Base-by-base conservation (phyloP, 495 filamentous ascomycete species). In the Astrothelium subdiscretum region DNA sequence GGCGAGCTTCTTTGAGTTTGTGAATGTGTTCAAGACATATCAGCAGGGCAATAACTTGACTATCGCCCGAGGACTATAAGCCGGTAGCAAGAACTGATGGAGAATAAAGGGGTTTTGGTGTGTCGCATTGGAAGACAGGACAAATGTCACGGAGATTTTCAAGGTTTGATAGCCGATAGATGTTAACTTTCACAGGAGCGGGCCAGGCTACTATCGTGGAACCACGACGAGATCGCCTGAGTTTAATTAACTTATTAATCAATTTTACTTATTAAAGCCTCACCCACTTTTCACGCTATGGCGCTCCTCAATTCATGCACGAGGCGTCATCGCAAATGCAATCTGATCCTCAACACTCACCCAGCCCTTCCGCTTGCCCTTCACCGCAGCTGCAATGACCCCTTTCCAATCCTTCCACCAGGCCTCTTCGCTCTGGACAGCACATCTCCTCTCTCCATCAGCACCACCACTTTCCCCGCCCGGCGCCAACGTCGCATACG, bases 371-470 rank as follows among this genome's bases (percentile, higher is more conserved):
- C 77, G 67, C 52, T 75, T 79, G 20, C 72, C 73, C 32, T 71
- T 70, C 22, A 81, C 75, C 11, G 76, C 77, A 59, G 72, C 73
- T 31, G 70, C 71, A 51, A 78, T 73, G 2, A 74, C 70, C 32
- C 77, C 76, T 58, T 67, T 73, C 78, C 79, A 81, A 59, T 80
- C 77, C 57, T 72, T 69, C 76, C 79, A 82, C 80, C 80, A 82
- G 0, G 67, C 71, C 67, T 82, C 78, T 69, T 83, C 80, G 15
- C 72, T 79, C 67, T 80, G 78, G 22, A 81, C 76, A 2, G 70
- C 71, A 62, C 76, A 80, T 20, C 31, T 43, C 1, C 66, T 63
- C 8, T 54, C 48, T 29, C 48, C 48, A n/a, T n/a, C n/a, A 27
- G 12, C 48, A 1, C 15, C 20, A 5, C 51, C 59, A 4, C 57